Evolutionary conservation across 2,329 filamentous ascomycete species (phyloP).

Genomic region (Fusarium abutilonis): DNA sequence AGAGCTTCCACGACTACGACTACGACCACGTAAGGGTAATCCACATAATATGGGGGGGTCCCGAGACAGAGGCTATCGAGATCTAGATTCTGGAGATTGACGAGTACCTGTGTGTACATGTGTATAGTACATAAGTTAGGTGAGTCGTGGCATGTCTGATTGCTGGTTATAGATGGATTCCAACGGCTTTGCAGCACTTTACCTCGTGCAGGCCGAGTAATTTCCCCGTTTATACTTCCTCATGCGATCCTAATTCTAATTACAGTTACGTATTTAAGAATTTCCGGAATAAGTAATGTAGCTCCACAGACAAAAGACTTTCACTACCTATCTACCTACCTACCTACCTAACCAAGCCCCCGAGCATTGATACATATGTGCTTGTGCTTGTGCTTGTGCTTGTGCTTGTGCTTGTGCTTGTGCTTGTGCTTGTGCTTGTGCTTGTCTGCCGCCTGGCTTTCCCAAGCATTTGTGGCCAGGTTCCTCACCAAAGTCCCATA

Average conservation of each 20-base stretch:
- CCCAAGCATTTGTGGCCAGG: too few species aligned
- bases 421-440: too few species aligned
- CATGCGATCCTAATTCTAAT: too few species aligned
- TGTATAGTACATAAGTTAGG: neutral
- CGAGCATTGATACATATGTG: too few species aligned
- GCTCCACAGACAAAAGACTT: neutral
- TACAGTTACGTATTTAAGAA: neutral
- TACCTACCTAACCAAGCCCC: too few species aligned
- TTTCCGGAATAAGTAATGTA: neutral
- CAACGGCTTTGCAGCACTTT: neutral
- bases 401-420: too few species aligned
- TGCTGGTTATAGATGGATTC: neutral
- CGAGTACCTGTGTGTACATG: constrained; percentile 9
- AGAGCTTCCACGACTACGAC: neutral
- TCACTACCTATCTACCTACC: too few species aligned
- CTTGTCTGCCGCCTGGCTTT: neutral
- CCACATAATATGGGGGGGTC: constrained; percentile 5
- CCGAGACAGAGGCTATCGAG: constrained; percentile 22
- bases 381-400: too few species aligned
- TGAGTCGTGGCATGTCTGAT: neutral
- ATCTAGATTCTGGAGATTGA: constrained; percentile 35
- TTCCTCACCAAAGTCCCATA: neutral
- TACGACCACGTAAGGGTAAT: neutral
- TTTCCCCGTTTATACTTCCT: neutral
- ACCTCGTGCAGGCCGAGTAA: neutral